Evolutionary conservation across 108 stramenopile species (phyloP).

Genomic region (Skeletonema potamos): DNA sequence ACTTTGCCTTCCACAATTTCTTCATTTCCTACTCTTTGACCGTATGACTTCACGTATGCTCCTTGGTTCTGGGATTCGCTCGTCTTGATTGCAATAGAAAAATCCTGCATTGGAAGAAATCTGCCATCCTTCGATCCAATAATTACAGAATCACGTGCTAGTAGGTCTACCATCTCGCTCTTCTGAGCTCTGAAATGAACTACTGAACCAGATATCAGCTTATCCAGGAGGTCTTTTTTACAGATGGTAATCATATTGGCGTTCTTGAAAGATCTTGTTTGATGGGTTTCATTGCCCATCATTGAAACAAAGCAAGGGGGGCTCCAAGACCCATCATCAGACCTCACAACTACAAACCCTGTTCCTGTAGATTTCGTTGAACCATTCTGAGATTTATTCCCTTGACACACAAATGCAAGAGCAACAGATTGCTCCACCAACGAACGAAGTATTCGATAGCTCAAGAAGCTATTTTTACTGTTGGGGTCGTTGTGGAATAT

Average conservation of each 20-base stretch:
- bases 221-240: slow-evolving; percentile 30
- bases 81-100: slow-evolving; percentile 26
- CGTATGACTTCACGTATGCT: slow-evolving; percentile 14
- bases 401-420: slow-evolving; percentile 30
- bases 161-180: slow-evolving; percentile 31
- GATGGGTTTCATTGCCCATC: slow-evolving; percentile 1
- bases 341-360: slow-evolving; percentile 39
- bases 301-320: slow-evolving; percentile 37
- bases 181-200: slow-evolving; percentile 31
- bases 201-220: slow-evolving; percentile 24
- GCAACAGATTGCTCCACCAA: slow-evolving; percentile 45
- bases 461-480: slow-evolving; percentile 10
- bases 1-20: slow-evolving; percentile 24
- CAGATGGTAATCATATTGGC: slow-evolving; percentile 34
- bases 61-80: slow-evolving; percentile 34
- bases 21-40: slow-evolving; percentile 16
- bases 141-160: slow-evolving; percentile 34
- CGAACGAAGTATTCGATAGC: slow-evolving; percentile 30
- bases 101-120: slow-evolving; percentile 20
- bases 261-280: slow-evolving; percentile 3
- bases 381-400: background rate
- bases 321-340: slow-evolving; percentile 38
- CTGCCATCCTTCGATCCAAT: slow-evolving; percentile 22
- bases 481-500: background rate
- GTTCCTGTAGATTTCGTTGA: slow-evolving; percentile 10